Percentiles rank a stretch among this genome's conserved stretches.
Conservation (phyloP, 2,329 filamentous ascomycete genomes). For the Xylariales sp. region DNA sequence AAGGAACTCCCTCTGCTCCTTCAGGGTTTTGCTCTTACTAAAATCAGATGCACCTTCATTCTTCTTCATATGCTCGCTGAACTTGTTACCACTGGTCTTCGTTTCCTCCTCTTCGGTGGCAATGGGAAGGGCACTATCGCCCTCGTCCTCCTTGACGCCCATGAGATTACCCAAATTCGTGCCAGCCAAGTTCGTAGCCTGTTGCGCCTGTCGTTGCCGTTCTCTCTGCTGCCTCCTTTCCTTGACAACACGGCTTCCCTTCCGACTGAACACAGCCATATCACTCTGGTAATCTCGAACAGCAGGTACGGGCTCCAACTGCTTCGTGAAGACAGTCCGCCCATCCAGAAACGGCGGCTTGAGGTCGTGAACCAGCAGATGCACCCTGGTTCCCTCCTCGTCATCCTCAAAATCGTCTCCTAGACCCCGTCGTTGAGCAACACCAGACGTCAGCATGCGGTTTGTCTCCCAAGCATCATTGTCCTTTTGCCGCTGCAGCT, state of each 20-base stretch:
- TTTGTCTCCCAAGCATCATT: slow-evolving; percentile 99
- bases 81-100: slow-evolving; percentile 67
- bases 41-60: slow-evolving; percentile 83
- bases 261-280: slow-evolving; percentile 96
- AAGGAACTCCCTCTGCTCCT: slow-evolving; percentile 87
- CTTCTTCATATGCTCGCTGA: slow-evolving; percentile 85
- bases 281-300: slow-evolving; percentile 93
- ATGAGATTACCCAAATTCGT: slow-evolving; percentile 92
- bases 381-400: slow-evolving; percentile 82
- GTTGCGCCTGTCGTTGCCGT: slow-evolving; percentile 87
- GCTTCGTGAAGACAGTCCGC: slow-evolving; percentile 93
- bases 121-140: slow-evolving; percentile 80
- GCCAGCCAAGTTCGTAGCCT: slow-evolving; percentile 88
- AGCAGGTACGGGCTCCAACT: slow-evolving; percentile 89
- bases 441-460: slow-evolving; percentile 93
- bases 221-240: slow-evolving; percentile 90
- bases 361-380: slow-evolving; percentile 88
- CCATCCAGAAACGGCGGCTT: slow-evolving; percentile 93
- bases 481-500: slow-evolving; percentile 84
- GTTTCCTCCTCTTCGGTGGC: slow-evolving; percentile 65
- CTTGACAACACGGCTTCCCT: slow-evolving; percentile 88
- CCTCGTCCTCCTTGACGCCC: slow-evolving; percentile 88
- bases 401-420: slow-evolving; percentile 83
- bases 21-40: slow-evolving; percentile 83
- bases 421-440: slow-evolving; percentile 83